A percentile compares a stretch with the other conserved stretches of the same genome.
Evolutionary conservation across 768 basidiomycete species (phyloP).

Genomic region (Tulasnella sp.): DNA sequence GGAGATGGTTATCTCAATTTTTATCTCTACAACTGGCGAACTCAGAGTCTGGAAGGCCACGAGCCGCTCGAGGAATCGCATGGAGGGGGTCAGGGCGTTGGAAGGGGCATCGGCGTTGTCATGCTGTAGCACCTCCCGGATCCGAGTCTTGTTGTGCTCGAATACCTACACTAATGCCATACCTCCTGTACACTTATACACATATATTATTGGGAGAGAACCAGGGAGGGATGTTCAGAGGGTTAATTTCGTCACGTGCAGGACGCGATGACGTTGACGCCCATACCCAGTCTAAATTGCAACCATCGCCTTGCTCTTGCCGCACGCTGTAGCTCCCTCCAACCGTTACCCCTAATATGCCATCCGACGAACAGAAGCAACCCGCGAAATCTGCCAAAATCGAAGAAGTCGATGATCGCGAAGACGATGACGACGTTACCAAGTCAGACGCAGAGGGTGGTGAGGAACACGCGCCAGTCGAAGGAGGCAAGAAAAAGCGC

Average conservation of each 20-base stretch:
- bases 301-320: no score
- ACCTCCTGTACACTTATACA: neutral
- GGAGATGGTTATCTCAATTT: slow-evolving; percentile 91
- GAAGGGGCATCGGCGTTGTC: slow-evolving; percentile 67
- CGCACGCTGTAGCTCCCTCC: no score
- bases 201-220: neutral
- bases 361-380: no score
- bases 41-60: slow-evolving; percentile 70
- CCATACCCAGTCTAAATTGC: neutral
- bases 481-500: slow-evolving; percentile 59
- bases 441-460: neutral
- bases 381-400: neutral
- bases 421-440: neutral
- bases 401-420: neutral
- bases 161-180: neutral
- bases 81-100: slow-evolving; percentile 40
- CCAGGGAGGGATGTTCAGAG: neutral
- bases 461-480: neutral
- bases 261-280: neutral
- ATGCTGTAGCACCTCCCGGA: slow-evolving; percentile 62
- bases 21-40: slow-evolving; percentile 95
- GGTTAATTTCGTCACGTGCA: neutral
- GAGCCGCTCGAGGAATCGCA: slow-evolving; percentile 42
- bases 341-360: no score
- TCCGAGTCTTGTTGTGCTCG: neutral